Evolutionary conservation across 306 rosid genomes (phyloP).

Genomic region (Senna tora): DNA sequence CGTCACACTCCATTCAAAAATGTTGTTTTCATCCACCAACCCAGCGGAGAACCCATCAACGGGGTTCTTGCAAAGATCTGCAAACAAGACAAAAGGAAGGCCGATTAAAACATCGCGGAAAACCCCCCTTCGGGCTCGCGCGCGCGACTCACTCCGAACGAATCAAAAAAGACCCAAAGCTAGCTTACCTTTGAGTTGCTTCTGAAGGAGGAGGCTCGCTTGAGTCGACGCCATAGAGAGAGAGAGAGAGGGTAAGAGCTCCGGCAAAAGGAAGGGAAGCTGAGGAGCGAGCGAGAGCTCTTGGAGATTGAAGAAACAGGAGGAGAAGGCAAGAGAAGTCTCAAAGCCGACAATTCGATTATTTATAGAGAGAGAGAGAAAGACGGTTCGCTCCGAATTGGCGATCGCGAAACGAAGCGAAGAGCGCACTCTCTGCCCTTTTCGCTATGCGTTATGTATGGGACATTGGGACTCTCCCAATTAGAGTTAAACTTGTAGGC

Average conservation of each 20-base stretch:
- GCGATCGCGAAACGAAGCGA: not conserved
- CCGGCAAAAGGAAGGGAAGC: not conserved
- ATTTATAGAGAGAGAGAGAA: slow-evolving; percentile 43
- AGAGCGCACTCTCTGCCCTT: too few relatives aligned
- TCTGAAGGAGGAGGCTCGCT: slow-evolving; percentile 92
- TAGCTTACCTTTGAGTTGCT: slow-evolving; percentile 97
- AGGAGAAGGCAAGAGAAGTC: not conserved
- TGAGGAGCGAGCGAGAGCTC: slow-evolving; percentile 33
- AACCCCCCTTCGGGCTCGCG: too few relatives aligned
- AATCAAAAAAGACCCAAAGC: too few relatives aligned
- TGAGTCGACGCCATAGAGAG: slow-evolving; percentile 78
- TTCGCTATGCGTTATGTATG: not conserved
- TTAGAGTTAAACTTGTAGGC: not conserved
- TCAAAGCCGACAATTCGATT: slow-evolving; percentile 38
- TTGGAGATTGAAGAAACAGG: slow-evolving; percentile 23
- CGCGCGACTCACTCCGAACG: too few relatives aligned
- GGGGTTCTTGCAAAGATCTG: slow-evolving; percentile 94
- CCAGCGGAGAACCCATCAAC: slow-evolving; percentile 98
- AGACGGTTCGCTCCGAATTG: slow-evolving; percentile 29
- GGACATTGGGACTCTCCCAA: not conserved
- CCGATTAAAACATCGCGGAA: slow-evolving; percentile 26
- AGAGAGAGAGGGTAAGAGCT: slow-evolving; percentile 33
- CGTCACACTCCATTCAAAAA: slow-evolving; percentile 95
- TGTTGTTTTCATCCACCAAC: slow-evolving; percentile 83
- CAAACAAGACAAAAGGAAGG: slow-evolving; percentile 6